Evolutionary conservation across 176 grass and related monocot genomes (phyloP), one percentile per base, ranked within the genome.

Genomic region (Alloteropsis semialata): DNA sequence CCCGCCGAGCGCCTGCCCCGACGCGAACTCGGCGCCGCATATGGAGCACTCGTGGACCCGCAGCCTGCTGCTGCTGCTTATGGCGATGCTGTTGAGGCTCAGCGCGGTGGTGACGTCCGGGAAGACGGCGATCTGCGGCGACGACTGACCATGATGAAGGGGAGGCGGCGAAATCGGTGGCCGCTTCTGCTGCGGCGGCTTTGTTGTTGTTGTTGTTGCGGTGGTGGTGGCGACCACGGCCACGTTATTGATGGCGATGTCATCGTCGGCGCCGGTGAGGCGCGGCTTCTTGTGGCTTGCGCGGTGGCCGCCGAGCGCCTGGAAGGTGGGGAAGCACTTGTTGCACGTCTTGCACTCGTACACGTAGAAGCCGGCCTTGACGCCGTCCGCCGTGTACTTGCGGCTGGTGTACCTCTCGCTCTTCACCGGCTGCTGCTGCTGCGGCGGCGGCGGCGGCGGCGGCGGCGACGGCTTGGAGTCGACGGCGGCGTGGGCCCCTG

Each of bases 241-340:
- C n/a, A n/a, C n/a, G n/a, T n/a, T n/a, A n/a, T 25, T 21, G 65
- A 19, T 46, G 6, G 16, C 9, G 60, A 2, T 61, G 15, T 73
- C 72, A 1, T 86, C 60, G 8, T 77, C 78, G 29, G 41, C 45
- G n/a, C 36, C 71, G 60, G 49, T 51, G 41, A 86, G 27, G 39
- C 90, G 93, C 3, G 90, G 90, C 69, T 96, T 98, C 76, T 96
- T 98, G 87, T 98, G 96, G 89, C 93, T 98, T 33, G 96, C 89
- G 16, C 90, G 92, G 82, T 98, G 96, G 34, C 96, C 96, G 50
- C 96, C 96, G 73, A 95, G 96, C 4, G 96, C 96, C 28, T 97
- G 95, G 89, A 97, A 97, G 67, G 90, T 87, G 56, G 82, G 76
- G 85, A 94, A 97, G 69, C 89, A 83, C 68, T 94, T 97, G 73